phyloP scores from a whole-genome alignment of 2,329 filamentous ascomycete genomes.

The Trichothecium sympodiale region DNA sequence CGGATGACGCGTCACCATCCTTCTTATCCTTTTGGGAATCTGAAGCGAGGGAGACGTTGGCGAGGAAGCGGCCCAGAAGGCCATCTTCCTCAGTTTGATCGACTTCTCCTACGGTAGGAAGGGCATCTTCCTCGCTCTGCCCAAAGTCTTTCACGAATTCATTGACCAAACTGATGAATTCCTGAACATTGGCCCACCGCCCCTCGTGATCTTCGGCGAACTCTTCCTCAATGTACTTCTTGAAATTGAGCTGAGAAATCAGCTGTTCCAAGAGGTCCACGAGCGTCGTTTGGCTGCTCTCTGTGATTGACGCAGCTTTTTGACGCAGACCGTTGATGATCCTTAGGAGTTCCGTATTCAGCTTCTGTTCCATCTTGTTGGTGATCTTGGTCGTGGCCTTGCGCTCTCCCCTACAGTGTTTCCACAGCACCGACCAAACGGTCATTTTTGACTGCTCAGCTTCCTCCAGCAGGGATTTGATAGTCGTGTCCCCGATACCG shows the following conservation, averaged over 20 bases:
- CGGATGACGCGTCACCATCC: constrained; percentile 41
- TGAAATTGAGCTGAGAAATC: constrained; percentile 57
- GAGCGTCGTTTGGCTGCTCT: constrained; percentile 21
- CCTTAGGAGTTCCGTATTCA: constrained; percentile 38
- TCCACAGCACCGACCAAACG: constrained; percentile 62
- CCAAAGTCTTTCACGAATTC: constrained; percentile 49
- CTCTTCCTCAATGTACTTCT: constrained; percentile 60
- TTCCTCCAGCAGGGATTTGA: constrained; percentile 64
- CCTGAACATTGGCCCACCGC: constrained; percentile 80
- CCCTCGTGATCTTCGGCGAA: constrained; percentile 66
- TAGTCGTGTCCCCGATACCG: constrained; percentile 68
- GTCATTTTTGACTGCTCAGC: constrained; percentile 59
- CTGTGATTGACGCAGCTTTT: constrained; percentile 15
- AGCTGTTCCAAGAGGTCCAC: constrained; percentile 40
- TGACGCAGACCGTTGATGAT: constrained; percentile 23
- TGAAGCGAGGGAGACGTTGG: constrained; percentile 78
- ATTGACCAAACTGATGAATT: constrained; percentile 68
- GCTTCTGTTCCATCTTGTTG: constrained; percentile 39
- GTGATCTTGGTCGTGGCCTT: constrained; percentile 37
- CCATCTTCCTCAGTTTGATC: constrained; percentile 56
- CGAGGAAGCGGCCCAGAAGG: constrained; percentile 66
- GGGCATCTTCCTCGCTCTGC: constrained; percentile 37
- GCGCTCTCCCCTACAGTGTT: constrained; percentile 40
- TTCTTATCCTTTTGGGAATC: constrained; percentile 58
- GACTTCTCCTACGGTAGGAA: constrained; percentile 60